Evolutionary conservation across 1,284 basidiomycete genomes (phyloP).

Genomic region (Cystobasidiaceae sp.): DNA sequence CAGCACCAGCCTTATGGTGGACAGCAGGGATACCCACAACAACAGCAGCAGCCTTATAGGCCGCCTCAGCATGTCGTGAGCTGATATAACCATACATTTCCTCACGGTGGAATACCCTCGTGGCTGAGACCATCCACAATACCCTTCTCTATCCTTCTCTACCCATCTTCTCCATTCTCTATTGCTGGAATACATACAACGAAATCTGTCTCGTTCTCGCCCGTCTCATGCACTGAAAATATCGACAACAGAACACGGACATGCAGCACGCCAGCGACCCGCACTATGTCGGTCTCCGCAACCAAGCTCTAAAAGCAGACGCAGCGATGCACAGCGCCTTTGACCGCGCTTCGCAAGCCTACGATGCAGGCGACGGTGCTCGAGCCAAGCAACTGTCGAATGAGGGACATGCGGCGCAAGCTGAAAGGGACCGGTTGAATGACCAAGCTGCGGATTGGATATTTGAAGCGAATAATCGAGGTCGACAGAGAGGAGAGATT

Average conservation of each 20-base stretch:
- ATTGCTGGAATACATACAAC: too few relatives aligned
- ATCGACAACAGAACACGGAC: slow-evolving; percentile 13
- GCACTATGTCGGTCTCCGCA: slow-evolving; percentile 63
- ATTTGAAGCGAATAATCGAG: slow-evolving; percentile 81
- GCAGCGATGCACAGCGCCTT: slow-evolving; percentile 62
- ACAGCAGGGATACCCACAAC: background rate
- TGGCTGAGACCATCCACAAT: background rate
- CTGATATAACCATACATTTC: background rate
- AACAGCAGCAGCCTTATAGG: background rate
- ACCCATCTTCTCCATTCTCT: background rate
- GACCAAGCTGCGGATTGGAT: slow-evolving; percentile 85
- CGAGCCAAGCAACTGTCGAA: slow-evolving; percentile 76
- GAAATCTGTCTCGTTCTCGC: background rate
- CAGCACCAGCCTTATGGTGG: background rate
- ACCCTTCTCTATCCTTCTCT: background rate
- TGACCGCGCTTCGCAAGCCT: slow-evolving; percentile 48
- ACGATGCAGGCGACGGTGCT: slow-evolving; percentile 65
- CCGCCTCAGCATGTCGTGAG: background rate
- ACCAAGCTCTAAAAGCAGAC: slow-evolving; percentile 66
- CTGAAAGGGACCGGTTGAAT: slow-evolving; percentile 74
- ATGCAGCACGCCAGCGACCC: slow-evolving; percentile 35
- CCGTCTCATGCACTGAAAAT: background rate
- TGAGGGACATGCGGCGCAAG: slow-evolving; percentile 75
- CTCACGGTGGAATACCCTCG: background rate
- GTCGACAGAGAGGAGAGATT: slow-evolving; percentile 66